Evolutionary conservation across 2,329 filamentous ascomycete genomes (phyloP).

Genomic region (Aspergillus sp.): DNA sequence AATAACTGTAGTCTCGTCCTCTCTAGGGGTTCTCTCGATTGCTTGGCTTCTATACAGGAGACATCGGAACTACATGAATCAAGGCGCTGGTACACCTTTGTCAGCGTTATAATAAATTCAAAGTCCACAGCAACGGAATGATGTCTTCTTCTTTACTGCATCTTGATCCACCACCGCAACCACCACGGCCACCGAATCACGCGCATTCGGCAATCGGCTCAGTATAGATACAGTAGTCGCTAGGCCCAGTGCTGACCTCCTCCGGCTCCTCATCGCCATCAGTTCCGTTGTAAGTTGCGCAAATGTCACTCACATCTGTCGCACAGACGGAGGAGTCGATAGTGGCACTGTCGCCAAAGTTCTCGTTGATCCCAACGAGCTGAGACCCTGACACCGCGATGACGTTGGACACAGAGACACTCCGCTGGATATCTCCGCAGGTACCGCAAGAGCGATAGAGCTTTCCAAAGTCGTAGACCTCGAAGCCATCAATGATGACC

Average conservation of each 20-base stretch:
- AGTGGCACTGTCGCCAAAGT: conserved; percentile 37
- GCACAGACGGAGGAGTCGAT: conserved; percentile 7
- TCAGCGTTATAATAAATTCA: too few species aligned
- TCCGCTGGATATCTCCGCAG: conserved; percentile 36
- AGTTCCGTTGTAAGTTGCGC: conserved; percentile 36
- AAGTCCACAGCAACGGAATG: too few species aligned
- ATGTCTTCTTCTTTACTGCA: too few species aligned
- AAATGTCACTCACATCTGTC: conserved; percentile 19
- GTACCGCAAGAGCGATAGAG: conserved; percentile 51
- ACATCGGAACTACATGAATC: too few species aligned
- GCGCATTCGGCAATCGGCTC: conserved; percentile 6
- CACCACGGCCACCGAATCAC: neutral
- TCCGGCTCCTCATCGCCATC: conserved; percentile 33
- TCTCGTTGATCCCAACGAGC: conserved; percentile 40
- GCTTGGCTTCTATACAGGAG: too few species aligned
- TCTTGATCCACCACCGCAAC: too few species aligned
- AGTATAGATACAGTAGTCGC: conserved; percentile 27
- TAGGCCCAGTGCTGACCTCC: conserved; percentile 29
- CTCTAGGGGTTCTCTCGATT: too few species aligned
- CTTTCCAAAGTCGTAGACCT: conserved; percentile 41
- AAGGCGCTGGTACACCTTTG: too few species aligned
- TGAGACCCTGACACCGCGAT: conserved; percentile 29
- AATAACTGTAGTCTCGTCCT: too few species aligned
- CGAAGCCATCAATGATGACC: conserved; percentile 37
- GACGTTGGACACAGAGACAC: conserved; percentile 30